phyloP scores from a whole-genome alignment of 306 rosid genomes.

The Prunus davidiana region DNA sequence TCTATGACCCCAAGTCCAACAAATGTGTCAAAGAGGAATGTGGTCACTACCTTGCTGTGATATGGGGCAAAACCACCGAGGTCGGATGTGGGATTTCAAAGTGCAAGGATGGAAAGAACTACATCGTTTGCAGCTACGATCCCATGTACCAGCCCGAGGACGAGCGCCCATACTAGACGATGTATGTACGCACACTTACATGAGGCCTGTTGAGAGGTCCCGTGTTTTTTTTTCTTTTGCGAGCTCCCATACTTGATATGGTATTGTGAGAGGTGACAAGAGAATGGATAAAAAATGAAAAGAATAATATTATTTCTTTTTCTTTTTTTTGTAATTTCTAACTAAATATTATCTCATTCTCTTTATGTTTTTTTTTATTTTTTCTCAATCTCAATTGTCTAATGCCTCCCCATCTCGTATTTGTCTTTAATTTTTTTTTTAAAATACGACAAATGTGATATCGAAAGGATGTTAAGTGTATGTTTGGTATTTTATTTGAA shows the following conservation, averaged over 20 bases:
- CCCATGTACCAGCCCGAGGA: not conserved
- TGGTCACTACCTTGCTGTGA: conserved; percentile 24
- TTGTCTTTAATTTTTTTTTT: too few relatives aligned
- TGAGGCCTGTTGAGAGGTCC: not conserved
- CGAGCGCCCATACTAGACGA: conserved; percentile 24
- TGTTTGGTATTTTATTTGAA: too few relatives aligned
- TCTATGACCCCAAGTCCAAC: not conserved
- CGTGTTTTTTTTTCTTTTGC: too few relatives aligned
- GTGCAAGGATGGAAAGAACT: conserved; percentile 4
- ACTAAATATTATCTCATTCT: not conserved
- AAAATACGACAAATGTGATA: too few relatives aligned
- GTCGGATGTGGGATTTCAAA: conserved; percentile 25
- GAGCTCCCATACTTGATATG: not conserved
- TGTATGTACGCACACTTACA: not conserved
- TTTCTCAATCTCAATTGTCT: too few relatives aligned
- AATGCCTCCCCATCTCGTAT: too few relatives aligned
- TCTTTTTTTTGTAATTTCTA: too few relatives aligned
- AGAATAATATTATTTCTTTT: not conserved
- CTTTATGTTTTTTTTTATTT: not conserved
- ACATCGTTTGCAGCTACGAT: conserved; percentile 27
- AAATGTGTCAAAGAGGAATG: not conserved
- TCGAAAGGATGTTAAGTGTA: too few relatives aligned
- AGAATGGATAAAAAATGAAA: not conserved
- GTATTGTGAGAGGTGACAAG: not conserved
- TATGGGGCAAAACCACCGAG: conserved; percentile 19